Evolutionary conservation across 345 rosid genomes (phyloP), one percentile per base, ranked within the genome.

Genomic region (Schrenkiella parvula): DNA sequence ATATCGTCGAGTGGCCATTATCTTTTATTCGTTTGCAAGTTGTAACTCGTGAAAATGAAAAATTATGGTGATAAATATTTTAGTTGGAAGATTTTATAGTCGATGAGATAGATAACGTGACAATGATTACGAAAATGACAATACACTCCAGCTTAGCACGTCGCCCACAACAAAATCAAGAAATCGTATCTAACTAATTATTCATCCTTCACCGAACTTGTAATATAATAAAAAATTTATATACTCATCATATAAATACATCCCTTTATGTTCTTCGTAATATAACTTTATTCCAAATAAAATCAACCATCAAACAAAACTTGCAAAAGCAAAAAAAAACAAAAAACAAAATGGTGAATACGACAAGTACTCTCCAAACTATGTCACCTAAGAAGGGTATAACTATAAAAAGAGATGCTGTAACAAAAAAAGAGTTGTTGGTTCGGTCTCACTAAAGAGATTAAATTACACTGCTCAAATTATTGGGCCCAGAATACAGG

Each of bases 11-110:
- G 5, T 58, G 18, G 18, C 12, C 6, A 32, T 57, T 41, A 35
- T 58, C 34, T 61, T 39, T 39, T 17, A 60, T 51, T 61, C 42
- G 6, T 61, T 71, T 39, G 53, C n/a, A 71, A 51, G 8, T 28
- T 61, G 18, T 71, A 39, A 19, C 13, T 38, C 12, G 22, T 26
- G 22, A 37, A 14, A 37, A 37, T 37, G n/a, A 18, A 42, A 19
- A 53, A 29, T 29, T 32, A 0, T 42, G 42, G 42, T 42, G 29
- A 42, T 13, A 68, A 25, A 4, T 4, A 2, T 31, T 46, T 18
- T 64, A 46, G 55, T 46, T 46, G 42, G 68, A 17, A 7, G 14
- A 57, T 57, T 0, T 1, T 34, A 11, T 34, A 34, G 12, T 35
- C 29, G 18, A 35, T 44, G 8, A 18, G 31, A 7, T 1, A 63